phyloP scores from a whole-genome alignment of 495 filamentous ascomycete genomes.

The Recurvomyces mirabilis region DNA sequence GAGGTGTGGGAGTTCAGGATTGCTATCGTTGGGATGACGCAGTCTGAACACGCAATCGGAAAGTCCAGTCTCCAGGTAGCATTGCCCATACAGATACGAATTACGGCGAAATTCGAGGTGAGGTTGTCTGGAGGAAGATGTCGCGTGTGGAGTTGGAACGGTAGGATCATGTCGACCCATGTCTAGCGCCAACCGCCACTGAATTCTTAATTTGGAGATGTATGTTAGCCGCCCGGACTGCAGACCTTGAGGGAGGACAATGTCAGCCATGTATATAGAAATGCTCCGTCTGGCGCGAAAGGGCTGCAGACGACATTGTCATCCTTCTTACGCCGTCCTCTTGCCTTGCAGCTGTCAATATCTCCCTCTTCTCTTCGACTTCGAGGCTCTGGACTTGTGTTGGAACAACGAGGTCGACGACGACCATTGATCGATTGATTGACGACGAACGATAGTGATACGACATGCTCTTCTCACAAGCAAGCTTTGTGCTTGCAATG shows the following conservation, averaged over 20 bases:
- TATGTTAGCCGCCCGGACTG: conserved; percentile 12
- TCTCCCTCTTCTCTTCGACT: not conserved
- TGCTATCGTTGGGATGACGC: not conserved
- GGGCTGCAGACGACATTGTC: not conserved
- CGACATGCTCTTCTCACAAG: conserved; percentile 14
- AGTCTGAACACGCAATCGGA: not conserved
- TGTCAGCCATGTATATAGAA: conserved; percentile 21
- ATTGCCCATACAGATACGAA: too few species aligned
- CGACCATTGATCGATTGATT: too few species aligned
- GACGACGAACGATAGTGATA: too few species aligned
- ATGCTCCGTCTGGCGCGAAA: not conserved
- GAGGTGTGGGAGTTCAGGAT: not conserved
- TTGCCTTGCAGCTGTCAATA: not conserved
- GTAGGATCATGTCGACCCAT: conserved; percentile 3
- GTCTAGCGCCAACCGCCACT: conserved; percentile 1
- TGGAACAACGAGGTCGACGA: too few species aligned
- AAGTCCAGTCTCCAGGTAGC: not conserved
- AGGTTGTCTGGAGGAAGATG: not conserved
- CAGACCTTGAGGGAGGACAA: conserved; percentile 6
- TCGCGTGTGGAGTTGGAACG: conserved; percentile 1
- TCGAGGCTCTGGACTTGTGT: too few species aligned
- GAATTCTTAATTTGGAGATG: conserved; percentile 1
- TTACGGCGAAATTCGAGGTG: not conserved
- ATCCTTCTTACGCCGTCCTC: not conserved
- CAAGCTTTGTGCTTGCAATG: conserved; percentile 12